Evolutionary conservation across 2,329 filamentous ascomycete species (phyloP).

Genomic region (Bipolaris bicolor): DNA sequence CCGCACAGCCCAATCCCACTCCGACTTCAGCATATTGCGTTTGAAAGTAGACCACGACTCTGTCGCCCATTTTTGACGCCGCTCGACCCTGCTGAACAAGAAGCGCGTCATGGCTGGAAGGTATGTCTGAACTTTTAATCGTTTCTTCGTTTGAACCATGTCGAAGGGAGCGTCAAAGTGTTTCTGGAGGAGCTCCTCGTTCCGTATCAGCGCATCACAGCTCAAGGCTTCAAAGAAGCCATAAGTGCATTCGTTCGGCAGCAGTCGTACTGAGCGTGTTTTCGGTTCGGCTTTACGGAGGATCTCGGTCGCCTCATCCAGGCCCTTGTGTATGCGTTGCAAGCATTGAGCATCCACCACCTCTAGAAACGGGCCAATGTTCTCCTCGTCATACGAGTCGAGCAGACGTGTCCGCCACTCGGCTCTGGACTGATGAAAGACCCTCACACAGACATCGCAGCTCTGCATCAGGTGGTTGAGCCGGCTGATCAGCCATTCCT

Average conservation of each 20-base stretch:
- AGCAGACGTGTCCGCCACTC: constrained; percentile 51
- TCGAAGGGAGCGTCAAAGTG: constrained; percentile 85
- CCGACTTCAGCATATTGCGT: constrained; percentile 67
- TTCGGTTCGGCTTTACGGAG: constrained; percentile 56
- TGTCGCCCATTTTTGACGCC: constrained; percentile 70
- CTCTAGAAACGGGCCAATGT: constrained; percentile 53
- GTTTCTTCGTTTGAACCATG: constrained; percentile 77
- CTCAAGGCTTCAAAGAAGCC: constrained; percentile 89
- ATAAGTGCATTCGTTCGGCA: constrained; percentile 69
- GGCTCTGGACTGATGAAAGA: constrained; percentile 54
- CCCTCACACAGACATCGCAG: constrained; percentile 58
- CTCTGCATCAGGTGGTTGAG: constrained; percentile 52
- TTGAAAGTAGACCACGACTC: constrained; percentile 71
- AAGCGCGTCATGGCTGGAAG: constrained; percentile 86
- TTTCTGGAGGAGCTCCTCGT: constrained; percentile 58
- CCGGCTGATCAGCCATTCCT: constrained; percentile 49
- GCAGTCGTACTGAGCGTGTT: constrained; percentile 56
- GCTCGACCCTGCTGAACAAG: constrained; percentile 74
- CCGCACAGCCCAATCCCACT: constrained; percentile 88
- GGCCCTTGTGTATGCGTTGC: constrained; percentile 51
- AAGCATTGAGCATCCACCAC: constrained; percentile 55
- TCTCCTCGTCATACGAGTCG: constrained; percentile 53
- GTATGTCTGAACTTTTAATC: constrained; percentile 75
- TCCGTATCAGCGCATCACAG: constrained; percentile 75
- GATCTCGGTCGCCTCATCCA: constrained; percentile 51